Conservation (phyloP, 1,284 basidiomycete genomes). For the Termitomyces sp. region DNA sequence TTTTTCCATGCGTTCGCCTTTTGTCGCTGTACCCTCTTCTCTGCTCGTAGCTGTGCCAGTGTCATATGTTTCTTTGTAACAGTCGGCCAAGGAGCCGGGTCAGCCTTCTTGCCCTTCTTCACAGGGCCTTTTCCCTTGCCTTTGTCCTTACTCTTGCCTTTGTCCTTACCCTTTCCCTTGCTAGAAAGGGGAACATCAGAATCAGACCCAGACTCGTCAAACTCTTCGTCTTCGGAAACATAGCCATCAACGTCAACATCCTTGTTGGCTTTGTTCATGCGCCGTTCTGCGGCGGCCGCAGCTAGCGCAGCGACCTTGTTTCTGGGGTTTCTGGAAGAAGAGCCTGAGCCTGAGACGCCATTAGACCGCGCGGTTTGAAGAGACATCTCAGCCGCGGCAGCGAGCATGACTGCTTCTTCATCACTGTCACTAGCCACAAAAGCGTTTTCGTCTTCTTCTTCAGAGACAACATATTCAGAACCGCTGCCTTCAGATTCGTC, state of each 20-base stretch:
- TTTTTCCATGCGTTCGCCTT: constrained; percentile 23
- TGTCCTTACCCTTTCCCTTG: constrained; percentile 2
- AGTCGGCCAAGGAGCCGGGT: constrained; percentile 15
- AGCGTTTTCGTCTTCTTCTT: constrained; percentile 30
- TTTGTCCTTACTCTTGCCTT: constrained; percentile 13
- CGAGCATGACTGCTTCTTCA: constrained; percentile 54
- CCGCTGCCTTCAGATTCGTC: constrained; percentile 53
- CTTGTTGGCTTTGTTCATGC: constrained; percentile 29
- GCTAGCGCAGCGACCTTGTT: constrained; percentile 40
- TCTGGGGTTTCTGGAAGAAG: constrained; percentile 20
- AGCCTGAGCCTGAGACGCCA: constrained; percentile 33
- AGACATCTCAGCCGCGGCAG: constrained; percentile 53
- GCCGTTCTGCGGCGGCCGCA: constrained; percentile 51
- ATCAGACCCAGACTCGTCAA: constrained; percentile 17
- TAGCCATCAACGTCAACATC: constrained; percentile 29
- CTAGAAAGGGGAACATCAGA: constrained; percentile 17
- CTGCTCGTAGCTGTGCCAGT: constrained; percentile 25
- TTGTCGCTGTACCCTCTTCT: constrained; percentile 25
- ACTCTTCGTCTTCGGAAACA: constrained; percentile 22
- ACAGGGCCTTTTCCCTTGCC: constrained; percentile 31
- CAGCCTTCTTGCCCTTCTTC: constrained; percentile 18
- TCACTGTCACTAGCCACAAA: constrained; percentile 19
- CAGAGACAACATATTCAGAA: constrained; percentile 48
- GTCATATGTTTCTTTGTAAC: constrained; percentile 34
- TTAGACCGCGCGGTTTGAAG: constrained; percentile 33